Evolutionary conservation across 495 filamentous ascomycete species (phyloP), one percentile per base, ranked within the genome.

Genomic region (Penicillium paradoxum): DNA sequence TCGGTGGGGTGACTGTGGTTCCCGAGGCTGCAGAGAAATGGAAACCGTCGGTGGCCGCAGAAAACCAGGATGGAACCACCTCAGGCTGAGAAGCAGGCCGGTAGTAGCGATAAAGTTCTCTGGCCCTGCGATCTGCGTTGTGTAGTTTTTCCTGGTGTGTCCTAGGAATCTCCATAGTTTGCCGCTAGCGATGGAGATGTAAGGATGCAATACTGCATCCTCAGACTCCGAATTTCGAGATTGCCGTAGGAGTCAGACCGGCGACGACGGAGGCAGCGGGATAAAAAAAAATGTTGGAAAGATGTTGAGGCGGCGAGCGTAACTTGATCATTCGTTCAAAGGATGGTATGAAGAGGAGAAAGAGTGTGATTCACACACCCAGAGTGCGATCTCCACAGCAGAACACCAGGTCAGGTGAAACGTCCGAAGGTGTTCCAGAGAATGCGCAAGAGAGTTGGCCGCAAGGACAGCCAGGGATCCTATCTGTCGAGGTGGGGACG

Each of bases 81-180:
- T 43, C 45, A 9, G 52, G 18, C n/a, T 57, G 40, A 15, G 38
- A 33, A 6, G 51, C 50, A 24, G 72, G 72, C 34, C 65, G 62
- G 41, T 69, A 75, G 46, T 71, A 75, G 40, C 68, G 71, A 51
- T 67, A 71, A n/a, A 75, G 58, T 42, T 75, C 72, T 24, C 64
- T 66, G 45, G 65, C 60, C 15, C 70, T 55, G 19, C 65, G 67
- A 41, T 66, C 60, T 15, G 53, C 58, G 10, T 33, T 52, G 45
- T 67, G 64, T 17, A 49, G 39, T 13, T 25, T 38, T 14, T 49
- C 42, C 34, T 43, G 53, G 8, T 52, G 18, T 13, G 48, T 21
- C 41, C 22, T 50, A 43, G 47, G n/a, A 44, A n/a, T 27, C 29
- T 59, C 46, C 60, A 64, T 66, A 17, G 15, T 58, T 24, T 59